Evolutionary conservation across 352 stramenopile species (phyloP).

Genomic region (Pythium vanterpoolii): DNA sequence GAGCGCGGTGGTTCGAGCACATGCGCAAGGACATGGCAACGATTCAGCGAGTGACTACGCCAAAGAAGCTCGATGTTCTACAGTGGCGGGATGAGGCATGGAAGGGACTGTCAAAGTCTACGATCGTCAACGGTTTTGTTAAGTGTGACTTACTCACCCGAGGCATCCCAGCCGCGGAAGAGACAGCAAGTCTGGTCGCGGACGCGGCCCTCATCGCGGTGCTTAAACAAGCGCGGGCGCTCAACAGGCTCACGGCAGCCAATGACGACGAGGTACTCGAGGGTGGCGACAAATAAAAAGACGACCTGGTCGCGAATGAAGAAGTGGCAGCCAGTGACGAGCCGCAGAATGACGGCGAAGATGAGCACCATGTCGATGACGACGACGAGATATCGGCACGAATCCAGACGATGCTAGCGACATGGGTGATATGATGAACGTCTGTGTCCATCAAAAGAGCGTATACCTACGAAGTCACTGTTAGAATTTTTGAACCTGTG

Average conservation of each 20-base stretch:
- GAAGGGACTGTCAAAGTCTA: not conserved
- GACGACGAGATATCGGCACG: not conserved
- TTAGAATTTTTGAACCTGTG: not conserved
- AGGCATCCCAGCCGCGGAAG: not conserved
- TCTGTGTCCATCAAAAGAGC: not conserved
- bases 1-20: not conserved
- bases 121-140: constrained; percentile 7
- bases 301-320: not conserved
- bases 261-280: no score
- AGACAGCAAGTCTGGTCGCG: not conserved
- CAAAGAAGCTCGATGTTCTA: not conserved
- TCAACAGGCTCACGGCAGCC: no score
- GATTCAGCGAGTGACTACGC: not conserved
- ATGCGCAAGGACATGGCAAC: not conserved
- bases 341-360: not conserved
- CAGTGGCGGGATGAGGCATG: constrained; percentile 2
- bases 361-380: not conserved
- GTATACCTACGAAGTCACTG: constrained; percentile 1
- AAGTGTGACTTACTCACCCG: not conserved
- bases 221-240: no score
- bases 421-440: not conserved
- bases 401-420: not conserved
- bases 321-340: not conserved
- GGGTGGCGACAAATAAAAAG: no score
- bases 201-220: not conserved